phyloP scores from a whole-genome alignment of 2,329 filamentous ascomycete species.

The Colletotrichum filicis region DNA sequence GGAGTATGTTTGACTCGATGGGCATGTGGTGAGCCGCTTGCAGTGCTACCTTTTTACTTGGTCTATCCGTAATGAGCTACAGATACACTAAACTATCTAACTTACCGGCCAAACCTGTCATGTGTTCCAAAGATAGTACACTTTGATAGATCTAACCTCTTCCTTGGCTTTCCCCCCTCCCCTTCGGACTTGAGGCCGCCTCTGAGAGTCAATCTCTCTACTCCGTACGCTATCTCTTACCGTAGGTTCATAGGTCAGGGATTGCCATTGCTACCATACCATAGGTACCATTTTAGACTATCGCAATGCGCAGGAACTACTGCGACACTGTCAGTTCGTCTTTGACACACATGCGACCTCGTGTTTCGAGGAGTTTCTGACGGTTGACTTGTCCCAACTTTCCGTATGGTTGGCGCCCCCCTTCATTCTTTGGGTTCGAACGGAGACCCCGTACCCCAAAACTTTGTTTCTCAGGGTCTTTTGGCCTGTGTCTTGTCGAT shows the following conservation, averaged over 20 bases:
- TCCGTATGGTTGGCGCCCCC: background rate
- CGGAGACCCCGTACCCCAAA: background rate
- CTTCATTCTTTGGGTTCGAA: background rate
- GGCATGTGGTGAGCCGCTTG: constrained; percentile 18
- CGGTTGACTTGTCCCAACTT: background rate
- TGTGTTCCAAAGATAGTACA: constrained; percentile 21
- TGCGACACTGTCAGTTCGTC: background rate
- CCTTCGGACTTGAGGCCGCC: no score
- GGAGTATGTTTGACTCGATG: background rate
- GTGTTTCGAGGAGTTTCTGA: background rate
- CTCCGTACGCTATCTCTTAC: background rate
- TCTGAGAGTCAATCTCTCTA: background rate
- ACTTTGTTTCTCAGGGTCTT: background rate
- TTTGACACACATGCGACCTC: constrained; percentile 10
- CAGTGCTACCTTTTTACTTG: background rate
- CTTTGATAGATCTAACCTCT: background rate
- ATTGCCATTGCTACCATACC: background rate
- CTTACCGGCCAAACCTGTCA: background rate
- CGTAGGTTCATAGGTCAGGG: background rate
- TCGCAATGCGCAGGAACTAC: background rate
- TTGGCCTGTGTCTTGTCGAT: background rate
- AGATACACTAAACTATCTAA: background rate
- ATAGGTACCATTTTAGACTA: background rate
- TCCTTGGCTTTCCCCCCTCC: background rate
- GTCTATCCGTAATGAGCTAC: no score